Percentiles rank a stretch among this genome's conserved stretches.
phyloP scores from a whole-genome alignment of 2,329 filamentous ascomycete genomes.

The Cladosporium sp. region DNA sequence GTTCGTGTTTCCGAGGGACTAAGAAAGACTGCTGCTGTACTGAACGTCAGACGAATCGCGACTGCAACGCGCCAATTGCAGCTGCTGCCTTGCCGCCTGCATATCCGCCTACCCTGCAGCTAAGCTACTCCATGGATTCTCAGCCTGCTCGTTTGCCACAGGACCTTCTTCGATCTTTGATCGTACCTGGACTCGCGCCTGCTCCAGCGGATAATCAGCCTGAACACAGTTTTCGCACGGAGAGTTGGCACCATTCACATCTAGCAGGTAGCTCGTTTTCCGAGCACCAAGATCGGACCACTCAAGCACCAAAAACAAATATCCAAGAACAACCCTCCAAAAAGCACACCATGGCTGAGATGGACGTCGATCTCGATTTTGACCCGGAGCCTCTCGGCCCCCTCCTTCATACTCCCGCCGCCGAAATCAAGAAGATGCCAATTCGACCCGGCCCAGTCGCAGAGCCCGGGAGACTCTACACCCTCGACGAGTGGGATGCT shows the following conservation, averaged over 20 bases:
- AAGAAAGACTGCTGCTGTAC: neutral
- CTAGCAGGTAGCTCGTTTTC: neutral
- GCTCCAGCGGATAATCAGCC: neutral
- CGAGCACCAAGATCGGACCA: neutral
- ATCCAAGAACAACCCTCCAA: neutral
- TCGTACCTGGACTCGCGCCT: neutral
- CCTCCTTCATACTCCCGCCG: neutral
- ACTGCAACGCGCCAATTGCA: neutral
- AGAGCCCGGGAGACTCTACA: neutral
- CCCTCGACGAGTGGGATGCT: neutral
- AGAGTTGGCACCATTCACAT: neutral
- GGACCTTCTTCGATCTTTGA: neutral
- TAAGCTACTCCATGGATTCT: neutral
- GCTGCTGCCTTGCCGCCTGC: constrained; percentile 4
- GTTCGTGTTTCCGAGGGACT: neutral
- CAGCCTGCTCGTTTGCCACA: neutral
- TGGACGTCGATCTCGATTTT: neutral
- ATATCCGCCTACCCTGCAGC: neutral
- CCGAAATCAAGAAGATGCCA: neutral
- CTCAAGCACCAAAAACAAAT: neutral
- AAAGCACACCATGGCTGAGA: neutral
- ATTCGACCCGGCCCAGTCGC: neutral
- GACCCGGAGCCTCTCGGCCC: neutral
- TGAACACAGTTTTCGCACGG: neutral
- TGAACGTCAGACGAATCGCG: neutral